Base-by-base conservation (phyloP, 768 basidiomycete species). In the Lactarius trivialis region DNA sequence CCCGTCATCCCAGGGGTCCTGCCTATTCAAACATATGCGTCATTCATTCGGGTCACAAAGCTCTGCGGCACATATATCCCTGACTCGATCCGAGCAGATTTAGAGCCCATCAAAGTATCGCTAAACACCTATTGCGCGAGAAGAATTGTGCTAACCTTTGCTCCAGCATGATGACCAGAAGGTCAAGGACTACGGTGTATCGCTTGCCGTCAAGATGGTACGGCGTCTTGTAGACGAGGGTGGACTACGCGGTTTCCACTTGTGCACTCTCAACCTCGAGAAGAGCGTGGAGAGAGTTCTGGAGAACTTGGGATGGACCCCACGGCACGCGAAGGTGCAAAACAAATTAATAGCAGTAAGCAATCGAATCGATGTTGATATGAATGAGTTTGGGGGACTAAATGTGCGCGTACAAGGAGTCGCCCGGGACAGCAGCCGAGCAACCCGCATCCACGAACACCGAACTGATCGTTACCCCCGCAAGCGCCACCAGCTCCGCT, bases 221-320 rank as follows among this genome's bases (percentile, higher is more conserved):
- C 73, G 71, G 63, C 81, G 75, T 51, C 76, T 88, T 33, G 84
- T 79, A 15, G 72, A 65, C 24, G 79, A 82, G 63, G 84, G 84
- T 15, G 78, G 78, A 24, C 76, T 92, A 39, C 74, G 78, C 8
- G 94, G 93, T 0, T 82, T 98, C 50, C 94, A 98, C 73, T 88
- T 99, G 69, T 98, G 93, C 72, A 99, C 97, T 1, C 80, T 99
- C 62, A 99, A 99, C 74, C 83, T 99, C 11, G 97, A 99, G 72
- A 96, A 93, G 78, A 96, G 93, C 68, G 88, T 98, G 2, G 86
- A 88, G 58, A 82, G 85, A 15, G 85, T 98, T 9, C 76, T 98
- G 55, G 93, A 96, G 69, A 78, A 73, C 28, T 81, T 99, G 24
- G 77, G 81, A 48, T 96, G 94, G 93, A 79, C 82, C 5, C 58